Evolutionary conservation across 1,284 basidiomycete genomes (phyloP).

Genomic region (Sporisorium scitamineum): DNA sequence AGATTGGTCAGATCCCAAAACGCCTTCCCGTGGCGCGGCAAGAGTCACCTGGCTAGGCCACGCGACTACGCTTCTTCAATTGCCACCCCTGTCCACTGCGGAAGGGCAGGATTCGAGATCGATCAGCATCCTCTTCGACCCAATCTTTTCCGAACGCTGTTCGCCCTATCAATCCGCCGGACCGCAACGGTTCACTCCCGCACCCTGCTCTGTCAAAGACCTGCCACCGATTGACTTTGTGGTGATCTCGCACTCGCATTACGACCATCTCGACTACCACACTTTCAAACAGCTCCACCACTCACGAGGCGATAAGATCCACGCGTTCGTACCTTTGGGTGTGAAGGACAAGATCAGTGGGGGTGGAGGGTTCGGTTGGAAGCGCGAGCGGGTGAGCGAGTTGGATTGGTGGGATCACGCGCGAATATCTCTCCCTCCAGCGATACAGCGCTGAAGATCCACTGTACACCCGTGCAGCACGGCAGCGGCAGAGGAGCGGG

Average conservation of each 20-base stretch:
- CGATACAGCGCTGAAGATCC: slow-evolving; percentile 16
- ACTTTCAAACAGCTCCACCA: slow-evolving; percentile 53
- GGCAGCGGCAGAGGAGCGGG: slow-evolving; percentile 57
- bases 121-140: slow-evolving; percentile 63
- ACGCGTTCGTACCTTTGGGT: slow-evolving; percentile 62
- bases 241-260: slow-evolving; percentile 67
- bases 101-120: slow-evolving; percentile 19
- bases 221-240: slow-evolving; percentile 63
- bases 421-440: slow-evolving; percentile 3
- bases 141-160: slow-evolving; percentile 64
- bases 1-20: slow-evolving; percentile 37
- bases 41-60: slow-evolving; percentile 66
- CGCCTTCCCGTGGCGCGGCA: slow-evolving; percentile 12
- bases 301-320: slow-evolving; percentile 25
- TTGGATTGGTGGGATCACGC: slow-evolving; percentile 67
- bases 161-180: slow-evolving; percentile 63
- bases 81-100: slow-evolving; percentile 36
- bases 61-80: slow-evolving; percentile 59
- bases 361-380: slow-evolving; percentile 39
- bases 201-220: slow-evolving; percentile 54
- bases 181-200: slow-evolving; percentile 53
- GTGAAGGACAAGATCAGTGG: slow-evolving; percentile 56
- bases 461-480: slow-evolving; percentile 67
- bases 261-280: slow-evolving; percentile 65
- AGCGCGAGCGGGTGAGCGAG: slow-evolving; percentile 50